These are phyloP conservation scores for Osmozyma mogii DNA, from an alignment of 805 yeast genomes.

Conservation along the genomic window DNA sequence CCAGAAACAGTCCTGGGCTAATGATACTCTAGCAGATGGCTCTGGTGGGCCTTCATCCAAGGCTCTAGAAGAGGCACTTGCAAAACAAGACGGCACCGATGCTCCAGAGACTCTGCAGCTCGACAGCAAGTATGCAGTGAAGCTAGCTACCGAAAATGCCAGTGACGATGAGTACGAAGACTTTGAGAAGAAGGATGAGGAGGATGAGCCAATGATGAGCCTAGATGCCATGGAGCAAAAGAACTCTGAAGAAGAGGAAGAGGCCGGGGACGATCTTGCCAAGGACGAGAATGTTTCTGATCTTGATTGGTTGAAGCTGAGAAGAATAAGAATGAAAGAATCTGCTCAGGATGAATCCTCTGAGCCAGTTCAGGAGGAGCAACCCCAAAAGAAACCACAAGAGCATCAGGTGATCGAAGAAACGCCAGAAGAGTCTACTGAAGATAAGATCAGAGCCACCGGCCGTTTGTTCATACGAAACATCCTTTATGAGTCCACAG, in stretches of 20 bases:
- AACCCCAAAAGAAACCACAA: slow-evolving; percentile 2
- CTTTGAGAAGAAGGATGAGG: slow-evolving; percentile 27
- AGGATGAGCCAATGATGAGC: slow-evolving; percentile 45
- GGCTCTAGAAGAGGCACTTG: slow-evolving; percentile 37
- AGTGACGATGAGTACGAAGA: slow-evolving; percentile 50
- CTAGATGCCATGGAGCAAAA: slow-evolving; percentile 18
- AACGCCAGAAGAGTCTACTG: slow-evolving; percentile 40
- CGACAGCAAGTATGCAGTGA: slow-evolving; percentile 21
- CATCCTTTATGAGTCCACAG: slow-evolving; percentile 70
- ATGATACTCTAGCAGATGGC: slow-evolving; percentile 45
- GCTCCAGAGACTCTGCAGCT: slow-evolving; percentile 1
- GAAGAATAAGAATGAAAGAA: slow-evolving; percentile 59
- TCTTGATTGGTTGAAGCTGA: slow-evolving; percentile 77
- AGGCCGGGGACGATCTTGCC: slow-evolving; percentile 20
- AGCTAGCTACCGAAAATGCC: slow-evolving; percentile 31
- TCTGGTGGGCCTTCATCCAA: slow-evolving; percentile 38
- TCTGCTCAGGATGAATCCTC: slow-evolving; percentile 10
- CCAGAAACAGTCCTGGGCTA: slow-evolving; percentile 69
- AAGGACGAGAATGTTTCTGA: slow-evolving; percentile 55
- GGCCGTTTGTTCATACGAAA: slow-evolving; percentile 87
- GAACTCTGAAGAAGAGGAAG: slow-evolving; percentile 7
- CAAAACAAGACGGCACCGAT: slow-evolving; percentile 12
- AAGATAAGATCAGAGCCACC: slow-evolving; percentile 50
- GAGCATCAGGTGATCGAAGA: slow-evolving; percentile 8
- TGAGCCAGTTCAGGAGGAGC: slow-evolving; percentile 4